A percentile compares a stretch with the other conserved stretches of the same genome.
These are phyloP conservation scores for Notholithocarpus densiflorus DNA, from an alignment of 306 rosid species.

Conservation along the genomic window DNA sequence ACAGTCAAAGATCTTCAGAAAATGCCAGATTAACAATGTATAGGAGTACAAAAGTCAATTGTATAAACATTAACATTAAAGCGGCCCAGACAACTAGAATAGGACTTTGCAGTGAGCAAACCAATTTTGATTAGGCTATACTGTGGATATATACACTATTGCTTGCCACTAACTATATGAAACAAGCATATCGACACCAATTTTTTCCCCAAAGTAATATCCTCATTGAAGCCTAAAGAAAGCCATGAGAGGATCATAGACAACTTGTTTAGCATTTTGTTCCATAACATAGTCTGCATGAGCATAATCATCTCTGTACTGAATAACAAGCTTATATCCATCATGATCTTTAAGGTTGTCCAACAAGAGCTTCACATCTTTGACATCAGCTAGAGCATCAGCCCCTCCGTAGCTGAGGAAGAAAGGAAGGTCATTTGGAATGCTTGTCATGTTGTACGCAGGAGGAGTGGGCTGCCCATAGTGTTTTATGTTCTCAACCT, in stretches of 20 bases:
- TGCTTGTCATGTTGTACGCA: constrained; percentile 53
- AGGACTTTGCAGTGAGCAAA: too few relatives aligned
- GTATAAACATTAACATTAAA: too few relatives aligned
- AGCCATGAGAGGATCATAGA: constrained; percentile 69
- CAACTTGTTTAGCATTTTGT: constrained; percentile 56
- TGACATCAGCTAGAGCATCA: constrained; percentile 66
- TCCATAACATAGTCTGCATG: constrained; percentile 84
- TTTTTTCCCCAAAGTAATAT: background rate
- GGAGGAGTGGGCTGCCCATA: constrained; percentile 77
- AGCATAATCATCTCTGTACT: constrained; percentile 66
- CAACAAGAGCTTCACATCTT: constrained; percentile 55
- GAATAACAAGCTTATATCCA: constrained; percentile 59
- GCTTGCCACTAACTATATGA: background rate
- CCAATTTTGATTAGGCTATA: background rate
- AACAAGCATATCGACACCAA: background rate
- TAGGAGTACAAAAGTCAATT: too few relatives aligned
- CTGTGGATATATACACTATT: background rate
- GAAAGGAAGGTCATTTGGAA: constrained; percentile 69
- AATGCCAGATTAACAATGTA: too few relatives aligned
- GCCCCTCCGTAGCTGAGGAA: constrained; percentile 64
- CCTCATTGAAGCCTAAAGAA: constrained; percentile 59
- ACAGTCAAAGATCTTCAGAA: too few relatives aligned
- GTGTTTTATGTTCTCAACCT: constrained; percentile 41
- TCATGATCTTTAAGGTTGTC: constrained; percentile 51
- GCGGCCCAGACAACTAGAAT: too few relatives aligned